Base-by-base conservation (phyloP, 2,329 filamentous ascomycete species). In the Botrytis tulipae region DNA sequence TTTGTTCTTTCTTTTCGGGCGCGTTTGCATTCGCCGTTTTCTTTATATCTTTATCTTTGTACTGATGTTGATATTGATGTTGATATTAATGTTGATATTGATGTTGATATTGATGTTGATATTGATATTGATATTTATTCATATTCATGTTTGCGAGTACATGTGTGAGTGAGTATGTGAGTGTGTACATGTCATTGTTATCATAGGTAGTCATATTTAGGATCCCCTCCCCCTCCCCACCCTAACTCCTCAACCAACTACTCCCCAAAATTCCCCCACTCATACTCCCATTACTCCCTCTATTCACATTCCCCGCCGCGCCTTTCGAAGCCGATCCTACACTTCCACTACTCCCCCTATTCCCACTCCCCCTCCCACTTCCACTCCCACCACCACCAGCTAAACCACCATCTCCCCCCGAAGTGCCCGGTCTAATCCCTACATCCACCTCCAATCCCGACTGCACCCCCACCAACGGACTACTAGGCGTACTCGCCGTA, bases 231-330 rank as follows among this genome's bases (percentile, higher is more conserved):
- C 42, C 22, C 22, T 3, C 22, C 35, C 22, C 7, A n/a, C 40
- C 82, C 77, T 42, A 85, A 76, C 78, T 94, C 88, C 46, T 92
- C 88, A 44, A 90, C 89, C 76, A 81, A 74, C 32, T 82, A 82
- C 72, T 81, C 79, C 63, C 76, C 76, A 63, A 76, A 77, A 5
- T 75, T 73, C 4, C 72, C 77, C 44, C 68, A 88, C 46, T 91
- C 88, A 40, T 90, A 88, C 76, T 81, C 75, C 29, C 82, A 82
- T 73, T 81, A 40, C 66, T 29, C 66, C 66, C 40, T 40, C 46
- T 16, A 40, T 44, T 44, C 61, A 4, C 14, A 29, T 18, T 57
- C 7, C 51, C 51, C 16, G 51, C 0, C 14, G n/a, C n/a, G 7
- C 51, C 51, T n/a, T 18, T 57, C n/a, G 51, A 57, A 57, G 51